A percentile compares a stretch with the other conserved stretches of the same genome.
Conservation (phyloP, 352 stramenopile genomes). For the Elongisporangium anandrum region DNA sequence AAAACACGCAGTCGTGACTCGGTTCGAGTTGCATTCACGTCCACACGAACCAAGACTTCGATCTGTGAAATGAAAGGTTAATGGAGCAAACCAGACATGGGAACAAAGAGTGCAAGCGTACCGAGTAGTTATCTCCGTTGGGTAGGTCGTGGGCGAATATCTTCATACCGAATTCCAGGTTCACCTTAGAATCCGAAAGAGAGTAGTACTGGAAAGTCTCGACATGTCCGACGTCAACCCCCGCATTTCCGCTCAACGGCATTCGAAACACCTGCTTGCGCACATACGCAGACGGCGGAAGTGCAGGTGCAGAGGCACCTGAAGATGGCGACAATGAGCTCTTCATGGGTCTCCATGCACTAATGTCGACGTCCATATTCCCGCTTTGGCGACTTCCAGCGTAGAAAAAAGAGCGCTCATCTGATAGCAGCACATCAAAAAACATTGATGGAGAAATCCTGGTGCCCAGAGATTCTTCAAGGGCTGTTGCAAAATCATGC, state of each 20-base stretch:
- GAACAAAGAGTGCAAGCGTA: conserved; percentile 17
- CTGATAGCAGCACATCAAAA: conserved; percentile 51
- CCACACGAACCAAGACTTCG: conserved; percentile 35
- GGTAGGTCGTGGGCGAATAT: conserved; percentile 41
- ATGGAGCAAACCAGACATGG: not conserved
- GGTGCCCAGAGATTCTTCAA: conserved; percentile 35
- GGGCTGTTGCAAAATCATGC: conserved; percentile 34
- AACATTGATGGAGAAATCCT: conserved; percentile 45
- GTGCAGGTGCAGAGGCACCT: not conserved
- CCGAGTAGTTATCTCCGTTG: conserved; percentile 52
- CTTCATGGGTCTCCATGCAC: conserved; percentile 30
- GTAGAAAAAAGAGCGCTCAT: conserved; percentile 53
- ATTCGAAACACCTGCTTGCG: conserved; percentile 59
- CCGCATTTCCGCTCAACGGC: conserved; percentile 40
- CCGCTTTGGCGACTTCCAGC: conserved; percentile 24
- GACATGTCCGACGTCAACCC: conserved; percentile 36
- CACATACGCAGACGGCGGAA: conserved; percentile 16
- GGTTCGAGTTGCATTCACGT: conserved; percentile 22
- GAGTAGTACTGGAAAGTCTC: conserved; percentile 64
- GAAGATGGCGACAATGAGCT: conserved; percentile 6
- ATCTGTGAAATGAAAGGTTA: conserved; percentile 19
- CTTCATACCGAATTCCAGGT: conserved; percentile 69
- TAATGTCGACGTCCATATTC: conserved; percentile 62
- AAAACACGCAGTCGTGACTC: conserved; percentile 34
- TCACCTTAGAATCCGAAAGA: conserved; percentile 22